These are phyloP conservation scores for Schizophyllum commune DNA, from an alignment of 1,284 basidiomycete genomes.

Conservation along the genomic window DNA sequence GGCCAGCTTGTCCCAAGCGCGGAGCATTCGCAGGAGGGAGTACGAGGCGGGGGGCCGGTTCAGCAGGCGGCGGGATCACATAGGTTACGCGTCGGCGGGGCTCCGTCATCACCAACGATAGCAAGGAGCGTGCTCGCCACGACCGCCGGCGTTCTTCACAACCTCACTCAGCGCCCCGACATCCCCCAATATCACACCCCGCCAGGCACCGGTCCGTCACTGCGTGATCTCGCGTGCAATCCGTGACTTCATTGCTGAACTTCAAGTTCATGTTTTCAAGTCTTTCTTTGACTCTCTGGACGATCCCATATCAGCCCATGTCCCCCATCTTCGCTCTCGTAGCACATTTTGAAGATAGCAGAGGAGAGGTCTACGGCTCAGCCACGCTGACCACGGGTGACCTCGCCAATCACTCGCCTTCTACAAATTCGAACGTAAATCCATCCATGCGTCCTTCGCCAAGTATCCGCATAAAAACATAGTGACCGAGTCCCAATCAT, in stretches of 20 bases:
- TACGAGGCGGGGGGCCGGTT: constrained; percentile 56
- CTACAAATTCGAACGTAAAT: too few relatives aligned
- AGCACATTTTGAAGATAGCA: too few relatives aligned
- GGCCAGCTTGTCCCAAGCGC: constrained; percentile 57
- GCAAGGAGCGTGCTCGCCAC: background rate
- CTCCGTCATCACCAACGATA: background rate
- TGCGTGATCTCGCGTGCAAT: too few relatives aligned
- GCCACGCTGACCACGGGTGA: too few relatives aligned
- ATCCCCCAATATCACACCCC: background rate
- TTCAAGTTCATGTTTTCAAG: too few relatives aligned
- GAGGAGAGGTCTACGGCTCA: too few relatives aligned
- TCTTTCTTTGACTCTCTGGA: too few relatives aligned
- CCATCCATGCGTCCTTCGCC: too few relatives aligned
- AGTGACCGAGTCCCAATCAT: background rate
- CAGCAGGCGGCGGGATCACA: constrained; percentile 69
- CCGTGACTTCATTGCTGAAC: too few relatives aligned
- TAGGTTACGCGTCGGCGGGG: constrained; percentile 69
- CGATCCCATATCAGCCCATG: too few relatives aligned
- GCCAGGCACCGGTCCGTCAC: background rate
- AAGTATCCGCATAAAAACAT: background rate
- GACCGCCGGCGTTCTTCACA: background rate
- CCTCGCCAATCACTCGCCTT: too few relatives aligned
- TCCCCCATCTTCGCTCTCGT: too few relatives aligned
- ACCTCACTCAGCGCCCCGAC: background rate
- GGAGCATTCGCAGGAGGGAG: constrained; percentile 60